Conservation (phyloP, 116 monocot genomes). For the Posidonia oceanica region DNA sequence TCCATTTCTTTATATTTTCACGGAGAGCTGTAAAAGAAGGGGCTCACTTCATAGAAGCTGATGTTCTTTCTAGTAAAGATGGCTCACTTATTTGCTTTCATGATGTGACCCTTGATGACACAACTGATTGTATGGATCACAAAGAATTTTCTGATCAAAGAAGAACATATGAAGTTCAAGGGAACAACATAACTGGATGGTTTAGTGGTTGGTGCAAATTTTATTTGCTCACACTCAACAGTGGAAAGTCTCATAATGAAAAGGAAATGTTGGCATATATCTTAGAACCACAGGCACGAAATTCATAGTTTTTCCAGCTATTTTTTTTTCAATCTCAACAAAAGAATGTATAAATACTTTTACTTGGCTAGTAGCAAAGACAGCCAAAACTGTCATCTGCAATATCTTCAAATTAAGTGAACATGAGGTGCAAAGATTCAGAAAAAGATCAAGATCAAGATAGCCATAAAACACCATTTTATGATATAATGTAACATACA, state of each 20-base stretch:
- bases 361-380: too few species aligned
- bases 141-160: conserved; percentile 56
- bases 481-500: too few species aligned
- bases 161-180: conserved; percentile 84
- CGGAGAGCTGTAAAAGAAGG: conserved; percentile 95
- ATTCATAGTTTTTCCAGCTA: neutral
- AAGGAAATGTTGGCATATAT: too few species aligned
- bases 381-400: too few species aligned
- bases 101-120: conserved; percentile 78
- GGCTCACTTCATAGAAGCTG: conserved; percentile 85
- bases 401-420: too few species aligned
- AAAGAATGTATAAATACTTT: too few species aligned
- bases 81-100: conserved; percentile 76
- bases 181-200: conserved; percentile 52
- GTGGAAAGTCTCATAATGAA: too few species aligned
- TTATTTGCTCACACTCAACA: neutral
- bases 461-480: too few species aligned
- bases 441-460: too few species aligned
- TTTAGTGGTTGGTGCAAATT: conserved; percentile 40
- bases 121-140: conserved; percentile 61
- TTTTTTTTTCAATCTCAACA: too few species aligned
- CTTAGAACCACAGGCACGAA: too few species aligned
- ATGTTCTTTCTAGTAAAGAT: conserved; percentile 81
- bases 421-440: too few species aligned
- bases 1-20: conserved; percentile 9